Evolutionary conservation across 75 land plant species (phyloP).

Genomic region (Chamaecyparis obtusa): DNA sequence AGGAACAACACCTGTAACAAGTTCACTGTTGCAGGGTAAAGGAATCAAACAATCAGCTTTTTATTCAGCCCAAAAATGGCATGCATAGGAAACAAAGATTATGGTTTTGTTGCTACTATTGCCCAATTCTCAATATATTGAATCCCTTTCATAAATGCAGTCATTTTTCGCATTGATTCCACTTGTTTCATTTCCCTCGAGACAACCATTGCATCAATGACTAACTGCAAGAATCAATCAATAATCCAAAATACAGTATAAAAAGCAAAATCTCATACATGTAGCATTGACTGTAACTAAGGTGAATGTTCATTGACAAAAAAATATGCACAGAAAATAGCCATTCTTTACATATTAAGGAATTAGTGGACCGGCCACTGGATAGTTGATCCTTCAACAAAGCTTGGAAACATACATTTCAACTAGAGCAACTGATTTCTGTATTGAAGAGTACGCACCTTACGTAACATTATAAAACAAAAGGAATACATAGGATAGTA

Average conservation of each 20-base stretch:
- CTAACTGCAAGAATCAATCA: not conserved
- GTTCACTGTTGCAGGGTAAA: slow-evolving; percentile 67
- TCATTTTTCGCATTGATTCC: not conserved
- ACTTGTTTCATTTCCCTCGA: not conserved
- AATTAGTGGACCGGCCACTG: not conserved
- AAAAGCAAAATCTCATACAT: not conserved
- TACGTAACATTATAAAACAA: not conserved
- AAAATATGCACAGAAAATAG: not conserved
- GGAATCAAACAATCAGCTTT: slow-evolving; percentile 12
- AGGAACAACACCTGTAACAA: slow-evolving; percentile 92
- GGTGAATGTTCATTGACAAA: not conserved
- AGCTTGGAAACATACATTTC: not conserved
- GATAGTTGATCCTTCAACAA: not conserved
- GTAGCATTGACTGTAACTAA: not conserved
- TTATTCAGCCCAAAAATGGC: slow-evolving; percentile 6
- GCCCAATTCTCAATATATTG: not conserved
- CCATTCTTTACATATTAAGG: not conserved
- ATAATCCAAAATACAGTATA: not conserved
- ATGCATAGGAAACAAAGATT: slow-evolving; percentile 5
- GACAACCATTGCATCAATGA: not conserved
- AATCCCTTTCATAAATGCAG: not conserved
- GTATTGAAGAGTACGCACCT: not conserved
- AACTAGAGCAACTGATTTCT: not conserved
- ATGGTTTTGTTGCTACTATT: not conserved
- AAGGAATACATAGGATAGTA: not conserved